Evolutionary conservation across 2,329 filamentous ascomycete species (phyloP).

Genomic region (Pseudogymnoascus sp.): DNA sequence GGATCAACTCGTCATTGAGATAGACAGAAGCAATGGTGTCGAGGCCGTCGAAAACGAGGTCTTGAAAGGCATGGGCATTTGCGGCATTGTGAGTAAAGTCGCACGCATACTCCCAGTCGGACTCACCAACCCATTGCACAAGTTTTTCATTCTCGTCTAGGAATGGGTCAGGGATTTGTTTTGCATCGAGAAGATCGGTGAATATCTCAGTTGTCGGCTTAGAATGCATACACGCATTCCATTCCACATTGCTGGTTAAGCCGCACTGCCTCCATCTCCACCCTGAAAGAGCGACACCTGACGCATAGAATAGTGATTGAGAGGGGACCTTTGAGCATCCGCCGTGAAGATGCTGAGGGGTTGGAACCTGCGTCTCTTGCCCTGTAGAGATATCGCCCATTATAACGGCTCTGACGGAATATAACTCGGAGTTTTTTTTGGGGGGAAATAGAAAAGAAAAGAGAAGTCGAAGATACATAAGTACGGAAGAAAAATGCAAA

Average conservation of each 20-base stretch:
- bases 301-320: neutral
- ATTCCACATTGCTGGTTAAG: neutral
- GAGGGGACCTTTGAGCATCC: neutral
- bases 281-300: neutral
- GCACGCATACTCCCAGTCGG: conserved; percentile 46
- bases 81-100: neutral
- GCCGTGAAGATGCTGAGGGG: neutral
- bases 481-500: neutral
- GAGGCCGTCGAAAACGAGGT: conserved; percentile 45
- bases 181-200: conserved; percentile 53
- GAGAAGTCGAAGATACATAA: neutral
- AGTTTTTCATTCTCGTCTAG: conserved; percentile 52
- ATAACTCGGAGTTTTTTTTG: neutral
- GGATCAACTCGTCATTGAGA: conserved; percentile 39
- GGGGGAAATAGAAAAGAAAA: neutral
- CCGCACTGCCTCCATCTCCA: neutral
- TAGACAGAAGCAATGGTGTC: conserved; percentile 47
- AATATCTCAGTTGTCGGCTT: conserved; percentile 57
- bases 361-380: neutral
- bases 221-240: conserved; percentile 6
- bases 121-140: conserved; percentile 54
- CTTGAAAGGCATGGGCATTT: conserved; percentile 9
- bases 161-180: conserved; percentile 49
- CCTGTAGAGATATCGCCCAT: neutral
- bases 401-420: neutral